Evolutionary conservation across 768 basidiomycete species (phyloP).

Genomic region (Tricholoma flavovirens): DNA sequence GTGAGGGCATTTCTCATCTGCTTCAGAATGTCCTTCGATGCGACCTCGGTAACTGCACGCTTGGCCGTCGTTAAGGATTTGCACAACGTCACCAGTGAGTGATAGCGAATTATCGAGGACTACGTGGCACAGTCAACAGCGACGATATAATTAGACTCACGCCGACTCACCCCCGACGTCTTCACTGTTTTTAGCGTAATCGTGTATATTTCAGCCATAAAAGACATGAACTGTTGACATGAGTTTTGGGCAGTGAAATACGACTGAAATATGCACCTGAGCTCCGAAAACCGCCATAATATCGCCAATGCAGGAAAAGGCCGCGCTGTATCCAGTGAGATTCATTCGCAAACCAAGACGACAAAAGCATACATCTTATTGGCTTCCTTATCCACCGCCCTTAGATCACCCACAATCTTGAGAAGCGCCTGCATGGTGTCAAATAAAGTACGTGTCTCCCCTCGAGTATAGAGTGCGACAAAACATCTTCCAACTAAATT

Average conservation of each 20-base stretch:
- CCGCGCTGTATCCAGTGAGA: slow-evolving; percentile 47
- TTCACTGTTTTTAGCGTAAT: slow-evolving; percentile 63
- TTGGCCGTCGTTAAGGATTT: slow-evolving; percentile 79
- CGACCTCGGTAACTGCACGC: slow-evolving; percentile 75
- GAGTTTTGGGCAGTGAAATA: background rate
- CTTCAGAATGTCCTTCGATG: slow-evolving; percentile 78
- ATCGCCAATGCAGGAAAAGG: slow-evolving; percentile 84
- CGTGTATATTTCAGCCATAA: slow-evolving; percentile 78
- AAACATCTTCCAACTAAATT: slow-evolving; percentile 77
- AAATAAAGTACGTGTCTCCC: slow-evolving; percentile 81
- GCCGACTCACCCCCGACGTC: slow-evolving; percentile 55
- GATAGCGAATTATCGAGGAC: slow-evolving; percentile 78
- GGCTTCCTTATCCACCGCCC: slow-evolving; percentile 55
- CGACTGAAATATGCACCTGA: slow-evolving; percentile 48
- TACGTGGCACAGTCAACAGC: slow-evolving; percentile 23
- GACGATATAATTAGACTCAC: background rate
- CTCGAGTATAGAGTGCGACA: slow-evolving; percentile 63
- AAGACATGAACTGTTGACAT: slow-evolving; percentile 78
- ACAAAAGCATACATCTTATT: slow-evolving; percentile 54
- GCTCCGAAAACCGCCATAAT: slow-evolving; percentile 80
- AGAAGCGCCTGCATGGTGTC: slow-evolving; percentile 79
- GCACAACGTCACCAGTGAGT: slow-evolving; percentile 71
- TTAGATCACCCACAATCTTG: slow-evolving; percentile 68
- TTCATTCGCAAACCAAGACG: background rate
- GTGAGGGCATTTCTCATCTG: slow-evolving; percentile 67